Evolutionary conservation across 2,329 filamentous ascomycete species (phyloP).

Genomic region (Phaeomoniella chlamydospora): DNA sequence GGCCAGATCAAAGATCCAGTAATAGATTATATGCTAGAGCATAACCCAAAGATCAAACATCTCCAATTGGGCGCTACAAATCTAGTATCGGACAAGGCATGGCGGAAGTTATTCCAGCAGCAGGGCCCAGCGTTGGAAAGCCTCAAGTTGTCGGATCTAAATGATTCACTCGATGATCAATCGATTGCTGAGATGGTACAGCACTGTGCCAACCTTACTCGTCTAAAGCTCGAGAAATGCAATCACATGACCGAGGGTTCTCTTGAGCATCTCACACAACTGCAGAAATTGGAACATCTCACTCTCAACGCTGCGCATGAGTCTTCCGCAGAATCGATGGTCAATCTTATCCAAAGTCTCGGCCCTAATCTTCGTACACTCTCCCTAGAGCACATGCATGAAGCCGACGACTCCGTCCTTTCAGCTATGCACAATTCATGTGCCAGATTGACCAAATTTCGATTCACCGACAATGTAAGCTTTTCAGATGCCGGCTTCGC

Average conservation of each 20-base stretch:
- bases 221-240: slow-evolving; percentile 71
- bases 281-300: slow-evolving; percentile 57
- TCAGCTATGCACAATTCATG: slow-evolving; percentile 58
- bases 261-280: slow-evolving; percentile 46
- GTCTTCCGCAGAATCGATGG: slow-evolving; percentile 41
- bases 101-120: slow-evolving; percentile 53
- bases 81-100: slow-evolving; percentile 61
- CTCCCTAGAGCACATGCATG: slow-evolving; percentile 55
- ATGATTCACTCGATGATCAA: slow-evolving; percentile 65
- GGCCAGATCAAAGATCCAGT: slow-evolving; percentile 82
- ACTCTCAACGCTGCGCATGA: slow-evolving; percentile 53
- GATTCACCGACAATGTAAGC: slow-evolving; percentile 61
- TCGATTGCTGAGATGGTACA: slow-evolving; percentile 47
- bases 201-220: slow-evolving; percentile 52
- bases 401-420: slow-evolving; percentile 56
- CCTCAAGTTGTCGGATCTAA: slow-evolving; percentile 70
- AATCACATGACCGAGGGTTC: slow-evolving; percentile 55
- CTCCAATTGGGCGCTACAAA: slow-evolving; percentile 77
- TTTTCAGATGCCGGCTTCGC: slow-evolving; percentile 64
- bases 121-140: slow-evolving; percentile 52
- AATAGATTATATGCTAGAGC: slow-evolving; percentile 65
- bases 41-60: slow-evolving; percentile 52
- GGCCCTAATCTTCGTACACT: slow-evolving; percentile 60
- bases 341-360: slow-evolving; percentile 44
- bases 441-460: slow-evolving; percentile 55